A percentile compares a stretch with the other conserved stretches of the same genome.
These are phyloP conservation scores for Pulicaria dysenterica DNA, from an alignment of 129 eudicot genomes.

Conservation along the genomic window DNA sequence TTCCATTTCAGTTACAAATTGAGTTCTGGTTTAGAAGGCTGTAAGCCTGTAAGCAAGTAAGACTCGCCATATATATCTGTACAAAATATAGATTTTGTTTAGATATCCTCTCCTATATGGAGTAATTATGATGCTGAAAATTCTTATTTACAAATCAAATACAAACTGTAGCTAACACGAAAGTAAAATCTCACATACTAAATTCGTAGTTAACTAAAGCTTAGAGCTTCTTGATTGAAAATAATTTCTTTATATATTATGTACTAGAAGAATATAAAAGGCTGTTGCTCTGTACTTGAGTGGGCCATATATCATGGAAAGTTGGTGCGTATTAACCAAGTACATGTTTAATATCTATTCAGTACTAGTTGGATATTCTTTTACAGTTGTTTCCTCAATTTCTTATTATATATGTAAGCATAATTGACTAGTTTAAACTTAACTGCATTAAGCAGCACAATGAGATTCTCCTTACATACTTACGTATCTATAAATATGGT, in stretches of 20 bases:
- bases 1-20: not conserved
- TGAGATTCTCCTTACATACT: slow-evolving; percentile 21
- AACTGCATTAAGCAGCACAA: not conserved
- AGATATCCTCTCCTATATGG: not conserved
- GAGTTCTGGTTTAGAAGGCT: slow-evolving; percentile 4
- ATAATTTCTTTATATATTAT: not conserved
- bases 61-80: slow-evolving; percentile 16
- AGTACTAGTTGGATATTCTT: not conserved
- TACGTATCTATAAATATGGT: slow-evolving; percentile 16
- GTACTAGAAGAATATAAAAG: not conserved
- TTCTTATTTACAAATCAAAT: slow-evolving; percentile 3
- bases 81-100: slow-evolving; percentile 4
- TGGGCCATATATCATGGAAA: slow-evolving; percentile 2
- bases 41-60: not conserved
- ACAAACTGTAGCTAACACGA: slow-evolving; percentile 9
- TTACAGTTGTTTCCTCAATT: slow-evolving; percentile 19
- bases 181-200: not conserved
- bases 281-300: not conserved
- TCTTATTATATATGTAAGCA: slow-evolving; percentile 5
- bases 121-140: not conserved
- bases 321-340: slow-evolving; percentile 12
- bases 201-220: not conserved
- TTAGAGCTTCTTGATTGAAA: not conserved
- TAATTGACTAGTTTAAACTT: slow-evolving; percentile 13
- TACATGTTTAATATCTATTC: not conserved